Evolutionary conservation across 106 monocot genomes (phyloP).

Genomic region (Narthecium ossifragum): DNA sequence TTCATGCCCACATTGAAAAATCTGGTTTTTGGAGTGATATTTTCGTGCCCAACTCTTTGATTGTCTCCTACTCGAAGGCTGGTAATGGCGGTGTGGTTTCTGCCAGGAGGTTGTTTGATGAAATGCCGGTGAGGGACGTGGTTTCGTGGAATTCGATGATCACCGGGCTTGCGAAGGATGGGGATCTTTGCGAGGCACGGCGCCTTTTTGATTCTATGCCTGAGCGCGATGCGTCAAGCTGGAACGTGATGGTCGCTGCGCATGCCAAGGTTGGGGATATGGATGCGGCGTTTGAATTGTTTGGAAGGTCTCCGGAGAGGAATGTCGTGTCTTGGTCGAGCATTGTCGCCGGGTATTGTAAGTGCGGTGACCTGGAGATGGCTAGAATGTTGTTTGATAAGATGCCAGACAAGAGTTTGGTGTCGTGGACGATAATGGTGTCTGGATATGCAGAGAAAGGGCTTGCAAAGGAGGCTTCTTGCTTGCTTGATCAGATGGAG

Average conservation of each 20-base stretch:
- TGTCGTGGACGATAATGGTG: conserved; percentile 80
- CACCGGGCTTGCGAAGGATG: conserved; percentile 41
- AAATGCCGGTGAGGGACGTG: conserved; percentile 40
- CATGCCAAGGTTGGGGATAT: conserved; percentile 46
- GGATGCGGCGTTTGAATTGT: conserved; percentile 61
- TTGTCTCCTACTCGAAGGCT: conserved; percentile 51
- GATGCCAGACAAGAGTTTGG: conserved; percentile 70
- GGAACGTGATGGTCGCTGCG: conserved; percentile 71
- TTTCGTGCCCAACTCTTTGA: conserved; percentile 68
- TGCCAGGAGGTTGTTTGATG: conserved; percentile 51
- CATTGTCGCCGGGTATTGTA: conserved; percentile 57
- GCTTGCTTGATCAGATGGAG: conserved; percentile 53
- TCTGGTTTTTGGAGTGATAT: conserved; percentile 40
- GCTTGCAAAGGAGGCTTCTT: conserved; percentile 31
- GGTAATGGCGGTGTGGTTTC: conserved; percentile 7
- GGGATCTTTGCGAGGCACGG: conserved; percentile 33
- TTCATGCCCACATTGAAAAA: conserved; percentile 63
- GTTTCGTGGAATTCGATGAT: conserved; percentile 77
- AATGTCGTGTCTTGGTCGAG: conserved; percentile 87
- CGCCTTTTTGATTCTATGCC: conserved; percentile 65
- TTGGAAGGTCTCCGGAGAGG: conserved; percentile 49
- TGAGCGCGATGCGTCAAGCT: conserved; percentile 51
- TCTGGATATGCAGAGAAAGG: conserved; percentile 71
- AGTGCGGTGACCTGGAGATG: conserved; percentile 61
- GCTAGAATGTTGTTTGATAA: conserved; percentile 70